Evolutionary conservation across 2,329 filamentous ascomycete genomes (phyloP).

Genomic region (Rhynchosporium agropyri): DNA sequence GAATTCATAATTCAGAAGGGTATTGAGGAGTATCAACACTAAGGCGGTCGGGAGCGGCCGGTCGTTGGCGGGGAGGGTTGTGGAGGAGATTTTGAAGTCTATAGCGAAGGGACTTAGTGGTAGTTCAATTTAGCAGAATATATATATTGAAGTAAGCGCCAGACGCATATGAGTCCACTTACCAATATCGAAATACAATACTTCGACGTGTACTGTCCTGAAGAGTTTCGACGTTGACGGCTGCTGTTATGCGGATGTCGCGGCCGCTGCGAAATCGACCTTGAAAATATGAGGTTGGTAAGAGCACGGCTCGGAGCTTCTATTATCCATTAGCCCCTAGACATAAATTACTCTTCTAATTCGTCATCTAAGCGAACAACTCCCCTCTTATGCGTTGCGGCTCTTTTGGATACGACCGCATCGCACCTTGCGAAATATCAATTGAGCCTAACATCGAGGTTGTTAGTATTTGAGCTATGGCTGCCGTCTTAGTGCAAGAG

Average conservation of each 20-base stretch:
- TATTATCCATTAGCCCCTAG: too few relatives aligned
- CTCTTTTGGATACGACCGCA: too few relatives aligned
- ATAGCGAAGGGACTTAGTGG: not conserved
- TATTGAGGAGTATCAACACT: not conserved
- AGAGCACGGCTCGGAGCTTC: too few relatives aligned
- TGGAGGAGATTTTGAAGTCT: not conserved
- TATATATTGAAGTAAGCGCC: too few relatives aligned
- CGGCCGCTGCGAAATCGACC: slow-evolving; percentile 8
- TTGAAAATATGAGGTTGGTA: not conserved
- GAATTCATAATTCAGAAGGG: not conserved
- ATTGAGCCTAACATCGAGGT: not conserved
- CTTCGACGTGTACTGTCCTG: not conserved
- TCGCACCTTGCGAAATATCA: not conserved
- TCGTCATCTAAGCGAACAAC: not conserved
- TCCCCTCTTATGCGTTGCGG: too few relatives aligned
- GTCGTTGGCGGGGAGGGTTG: not conserved
- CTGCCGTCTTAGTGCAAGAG: not conserved
- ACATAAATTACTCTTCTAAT: not conserved
- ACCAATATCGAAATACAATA: not conserved
- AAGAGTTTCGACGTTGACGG: not conserved
- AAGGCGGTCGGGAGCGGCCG: slow-evolving; percentile 15
- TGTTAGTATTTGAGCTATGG: not conserved
- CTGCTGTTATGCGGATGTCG: not conserved
- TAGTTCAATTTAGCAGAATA: not conserved
- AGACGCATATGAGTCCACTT: not conserved